These are phyloP conservation scores for Globisporangium cederbergense DNA, from an alignment of 352 stramenopile species.

Conservation along the genomic window DNA sequence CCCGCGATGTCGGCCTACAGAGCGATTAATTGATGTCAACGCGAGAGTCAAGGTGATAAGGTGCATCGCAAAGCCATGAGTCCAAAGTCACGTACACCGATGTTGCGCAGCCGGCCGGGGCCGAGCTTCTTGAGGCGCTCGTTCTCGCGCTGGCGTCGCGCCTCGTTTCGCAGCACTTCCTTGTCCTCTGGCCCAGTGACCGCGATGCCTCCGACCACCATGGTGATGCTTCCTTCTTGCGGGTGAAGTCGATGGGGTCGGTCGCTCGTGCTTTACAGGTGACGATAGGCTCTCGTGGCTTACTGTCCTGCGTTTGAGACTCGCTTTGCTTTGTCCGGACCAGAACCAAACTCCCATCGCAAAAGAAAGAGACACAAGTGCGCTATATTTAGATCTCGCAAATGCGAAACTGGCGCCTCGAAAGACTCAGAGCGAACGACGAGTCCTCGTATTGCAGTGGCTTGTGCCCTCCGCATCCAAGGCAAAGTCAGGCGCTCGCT, in stretches of 20 bases:
- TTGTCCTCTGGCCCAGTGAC: conserved; percentile 26
- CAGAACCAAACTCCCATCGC: neutral
- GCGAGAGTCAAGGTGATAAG: neutral
- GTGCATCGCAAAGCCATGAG: neutral
- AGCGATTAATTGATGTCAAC: neutral
- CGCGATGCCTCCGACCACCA: conserved; percentile 17
- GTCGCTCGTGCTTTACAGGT: neutral
- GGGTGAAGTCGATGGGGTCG: neutral
- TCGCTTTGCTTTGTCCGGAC: neutral
- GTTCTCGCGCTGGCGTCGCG: conserved; percentile 54
- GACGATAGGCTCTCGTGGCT: neutral
- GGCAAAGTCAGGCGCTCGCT: no score
- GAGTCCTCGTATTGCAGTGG: no score
- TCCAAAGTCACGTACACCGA: conserved; percentile 38
- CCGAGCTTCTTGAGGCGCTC: conserved; percentile 69
- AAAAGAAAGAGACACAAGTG: neutral
- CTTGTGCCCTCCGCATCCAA: no score
- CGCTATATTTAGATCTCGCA: conserved; percentile 6
- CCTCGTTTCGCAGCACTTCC: conserved; percentile 55
- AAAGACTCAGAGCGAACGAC: neutral
- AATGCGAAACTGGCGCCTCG: conserved; percentile 8
- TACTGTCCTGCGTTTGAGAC: neutral
- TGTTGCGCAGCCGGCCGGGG: conserved; percentile 57
- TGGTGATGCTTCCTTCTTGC: neutral
- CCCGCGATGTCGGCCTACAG: conserved; percentile 67